A percentile compares a stretch with the other conserved stretches of the same genome.
phyloP scores from a whole-genome alignment of 768 basidiomycete genomes.

The Tricholoma saponaceum region DNA sequence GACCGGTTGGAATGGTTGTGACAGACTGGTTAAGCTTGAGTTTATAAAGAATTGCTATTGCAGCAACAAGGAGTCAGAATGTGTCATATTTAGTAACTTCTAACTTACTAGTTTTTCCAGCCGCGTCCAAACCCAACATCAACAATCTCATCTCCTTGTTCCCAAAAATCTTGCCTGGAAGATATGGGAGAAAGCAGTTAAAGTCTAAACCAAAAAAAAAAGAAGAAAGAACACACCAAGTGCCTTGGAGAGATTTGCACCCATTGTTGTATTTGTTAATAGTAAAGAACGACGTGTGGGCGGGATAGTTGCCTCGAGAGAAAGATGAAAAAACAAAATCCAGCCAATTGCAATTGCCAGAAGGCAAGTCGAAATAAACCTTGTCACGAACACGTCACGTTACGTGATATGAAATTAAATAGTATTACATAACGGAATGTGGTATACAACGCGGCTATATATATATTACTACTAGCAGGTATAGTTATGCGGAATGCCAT shows the following conservation, averaged over 20 bases:
- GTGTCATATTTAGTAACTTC: background rate
- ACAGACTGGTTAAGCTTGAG: conserved; percentile 98
- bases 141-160: conserved; percentile 99
- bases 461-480: background rate
- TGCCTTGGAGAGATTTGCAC: conserved; percentile 84
- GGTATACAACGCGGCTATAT: no score
- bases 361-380: conserved; percentile 1
- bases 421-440: no score
- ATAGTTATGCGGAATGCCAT: background rate
- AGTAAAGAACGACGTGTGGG: conserved; percentile 63
- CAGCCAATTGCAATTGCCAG: background rate
- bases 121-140: conserved; percentile 97
- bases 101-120: conserved; percentile 92
- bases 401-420: background rate
- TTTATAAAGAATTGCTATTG: conserved; percentile 93
- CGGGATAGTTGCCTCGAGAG: conserved; percentile 21
- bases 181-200: conserved; percentile 10
- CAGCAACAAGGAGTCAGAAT: conserved; percentile 6
- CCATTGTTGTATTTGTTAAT: conserved; percentile 50
- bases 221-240: conserved; percentile 45
- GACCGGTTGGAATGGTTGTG: conserved; percentile 96
- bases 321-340: conserved; percentile 1
- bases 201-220: no score
- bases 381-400: conserved; percentile 4
- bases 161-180: conserved; percentile 85